Conservation (phyloP, 1,139 yeast genomes). For the Komagataea norvegica region DNA sequence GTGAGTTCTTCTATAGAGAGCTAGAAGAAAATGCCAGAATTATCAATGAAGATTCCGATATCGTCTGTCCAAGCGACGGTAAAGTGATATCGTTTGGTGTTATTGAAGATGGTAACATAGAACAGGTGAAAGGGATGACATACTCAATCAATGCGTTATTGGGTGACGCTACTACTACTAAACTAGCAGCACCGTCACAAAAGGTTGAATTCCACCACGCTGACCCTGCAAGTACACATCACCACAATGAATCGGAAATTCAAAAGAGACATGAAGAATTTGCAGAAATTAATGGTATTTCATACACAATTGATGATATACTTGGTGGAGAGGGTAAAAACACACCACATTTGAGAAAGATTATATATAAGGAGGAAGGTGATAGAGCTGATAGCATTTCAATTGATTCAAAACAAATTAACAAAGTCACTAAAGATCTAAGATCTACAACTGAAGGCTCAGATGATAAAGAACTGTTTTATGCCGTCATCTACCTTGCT, state of each 20-base stretch:
- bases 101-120: constrained; percentile 77
- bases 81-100: constrained; percentile 80
- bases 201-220: constrained; percentile 42
- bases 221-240: constrained; percentile 10
- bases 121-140: constrained; percentile 95
- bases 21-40: constrained; percentile 81
- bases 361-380: constrained; percentile 56
- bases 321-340: constrained; percentile 44
- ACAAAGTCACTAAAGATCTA: constrained; percentile 30
- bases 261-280: constrained; percentile 64
- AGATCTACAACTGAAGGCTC: constrained; percentile 1
- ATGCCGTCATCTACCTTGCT: constrained; percentile 90
- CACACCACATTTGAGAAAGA: constrained; percentile 39
- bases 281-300: constrained; percentile 72
- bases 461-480: constrained; percentile 61
- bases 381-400: constrained; percentile 43
- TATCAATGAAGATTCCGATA: constrained; percentile 51
- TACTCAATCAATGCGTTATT: constrained; percentile 86
- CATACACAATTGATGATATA: constrained; percentile 65
- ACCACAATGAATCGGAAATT: constrained; percentile 36
- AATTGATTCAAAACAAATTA: constrained; percentile 27
- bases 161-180: constrained; percentile 49
- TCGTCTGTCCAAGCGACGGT: constrained; percentile 95
- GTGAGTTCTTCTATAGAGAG: constrained; percentile 87
- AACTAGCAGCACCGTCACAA: constrained; percentile 58